Evolutionary conservation across 2,329 filamentous ascomycete species (phyloP), one percentile per base, ranked within the genome.

Genomic region (Neonectria coccinea): DNA sequence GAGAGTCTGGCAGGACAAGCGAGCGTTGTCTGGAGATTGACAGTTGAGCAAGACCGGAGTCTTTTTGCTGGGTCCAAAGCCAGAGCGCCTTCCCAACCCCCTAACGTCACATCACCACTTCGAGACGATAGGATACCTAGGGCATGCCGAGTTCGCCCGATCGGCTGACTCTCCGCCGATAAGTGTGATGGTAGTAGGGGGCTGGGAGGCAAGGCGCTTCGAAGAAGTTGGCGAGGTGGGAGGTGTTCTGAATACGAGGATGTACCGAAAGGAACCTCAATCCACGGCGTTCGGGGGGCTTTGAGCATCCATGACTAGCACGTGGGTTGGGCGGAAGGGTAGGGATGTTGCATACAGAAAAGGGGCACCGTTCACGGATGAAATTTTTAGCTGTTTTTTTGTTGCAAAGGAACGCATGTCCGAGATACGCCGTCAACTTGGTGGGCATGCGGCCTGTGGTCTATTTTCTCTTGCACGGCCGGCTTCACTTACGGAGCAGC

Each of bases 261-360:
- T 53, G 61, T 29, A 51, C 42, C 41, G 33, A 64, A 56, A 54
- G 42, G 55, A 53, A 55, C 50, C 63, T 45, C 52, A 64, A 67
- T 58, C 56, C 39, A 54, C 41, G 52, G 44, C 18, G 48, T 45
- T 56, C 14, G 48, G 33, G 33, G 33, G 53, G 31, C 33, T 45
- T 51, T 51, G 8, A 41, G 51, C 52, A 48, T 52, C 51, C 39
- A 60, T 59, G 44, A 64, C 33, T 51, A 44, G 55, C 50, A 41
- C 55, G 25, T 33, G 36, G 55, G 33, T 50, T 56, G 44, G 64
- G 42, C 45, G 56, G 56, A 31, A 56, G 68, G 29, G 27, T 50
- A 29, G 25, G 63, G 51, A 57, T 65, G 64, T 59, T 67, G 57
- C 63, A 69, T 65, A 64, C 63, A 52, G 64, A 65, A 70, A 58